A percentile compares a stretch with the other conserved stretches of the same genome.
Conservation (phyloP, 2,329 filamentous ascomycete genomes). For the Coccinonectria pachysandricola region DNA sequence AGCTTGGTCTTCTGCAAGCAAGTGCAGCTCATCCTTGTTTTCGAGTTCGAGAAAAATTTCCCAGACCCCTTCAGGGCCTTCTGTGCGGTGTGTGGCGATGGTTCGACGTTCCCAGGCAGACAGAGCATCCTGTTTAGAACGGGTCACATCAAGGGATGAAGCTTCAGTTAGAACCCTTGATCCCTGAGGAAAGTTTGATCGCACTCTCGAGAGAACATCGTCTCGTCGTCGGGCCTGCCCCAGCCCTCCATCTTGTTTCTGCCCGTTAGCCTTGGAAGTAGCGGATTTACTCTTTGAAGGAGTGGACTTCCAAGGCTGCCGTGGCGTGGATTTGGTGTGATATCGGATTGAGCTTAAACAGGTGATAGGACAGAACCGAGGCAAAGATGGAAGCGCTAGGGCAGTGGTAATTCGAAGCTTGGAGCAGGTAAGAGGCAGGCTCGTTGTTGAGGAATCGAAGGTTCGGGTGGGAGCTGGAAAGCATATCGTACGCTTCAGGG, state of each 20-base stretch:
- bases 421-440: slow-evolving; percentile 2
- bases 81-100: slow-evolving; percentile 8
- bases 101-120: slow-evolving; percentile 12
- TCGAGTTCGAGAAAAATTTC: slow-evolving; percentile 16
- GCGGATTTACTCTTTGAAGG: too few species aligned
- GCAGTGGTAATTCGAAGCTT: slow-evolving; percentile 7
- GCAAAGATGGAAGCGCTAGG: slow-evolving; percentile 6
- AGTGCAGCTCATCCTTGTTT: slow-evolving; percentile 5
- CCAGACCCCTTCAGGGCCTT: slow-evolving; percentile 19
- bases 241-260: slow-evolving; percentile 11
- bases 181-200: too few species aligned
- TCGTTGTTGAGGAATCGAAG: slow-evolving; percentile 3
- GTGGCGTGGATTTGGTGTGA: slow-evolving; percentile 1
- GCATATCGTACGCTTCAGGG: slow-evolving; percentile 10
- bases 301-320: slow-evolving; percentile 4
- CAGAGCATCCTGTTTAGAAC: slow-evolving; percentile 7
- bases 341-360: slow-evolving; percentile 4
- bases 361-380: slow-evolving; percentile 2
- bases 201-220: neutral
- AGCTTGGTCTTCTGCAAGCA: slow-evolving; percentile 15
- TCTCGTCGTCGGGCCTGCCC: slow-evolving; percentile 7
- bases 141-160: too few species aligned
- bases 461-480: slow-evolving; percentile 9
- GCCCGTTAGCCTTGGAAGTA: slow-evolving; percentile 4
- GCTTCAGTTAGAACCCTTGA: too few species aligned